phyloP scores from a whole-genome alignment of 352 stramenopile species.

The Globisporangium acanthophoron region DNA sequence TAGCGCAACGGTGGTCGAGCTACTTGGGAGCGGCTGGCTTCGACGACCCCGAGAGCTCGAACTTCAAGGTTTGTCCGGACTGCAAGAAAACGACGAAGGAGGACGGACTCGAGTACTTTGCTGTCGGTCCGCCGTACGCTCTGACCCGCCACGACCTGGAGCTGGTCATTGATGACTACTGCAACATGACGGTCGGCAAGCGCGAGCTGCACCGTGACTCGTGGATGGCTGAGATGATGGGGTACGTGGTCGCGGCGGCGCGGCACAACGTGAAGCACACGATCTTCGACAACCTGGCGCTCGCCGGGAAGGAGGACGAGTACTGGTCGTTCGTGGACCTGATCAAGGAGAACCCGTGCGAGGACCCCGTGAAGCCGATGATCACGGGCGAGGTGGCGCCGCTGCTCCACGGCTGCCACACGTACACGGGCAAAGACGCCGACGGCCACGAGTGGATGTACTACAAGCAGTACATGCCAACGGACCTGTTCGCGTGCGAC shows the following conservation, averaged over 20 bases:
- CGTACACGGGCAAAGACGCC: conserved; percentile 40
- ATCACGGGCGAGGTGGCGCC: conserved; percentile 39
- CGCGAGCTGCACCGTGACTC: conserved; percentile 30
- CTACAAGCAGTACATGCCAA: conserved; percentile 57
- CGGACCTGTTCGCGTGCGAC: conserved; percentile 72
- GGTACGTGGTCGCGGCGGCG: conserved; percentile 46
- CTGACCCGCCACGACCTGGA: conserved; percentile 50
- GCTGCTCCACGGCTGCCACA: conserved; percentile 38
- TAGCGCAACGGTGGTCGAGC: conserved; percentile 49
- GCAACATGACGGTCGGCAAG: conserved; percentile 46
- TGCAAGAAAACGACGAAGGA: conserved; percentile 33
- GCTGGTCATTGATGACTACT: conserved; percentile 59
- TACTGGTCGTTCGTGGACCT: conserved; percentile 57
- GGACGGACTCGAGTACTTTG: conserved; percentile 46
- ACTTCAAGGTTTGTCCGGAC: conserved; percentile 42
- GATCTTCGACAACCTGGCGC: conserved; percentile 67
- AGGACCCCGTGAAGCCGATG: conserved; percentile 32
- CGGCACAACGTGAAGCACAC: conserved; percentile 72
- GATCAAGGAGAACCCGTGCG: conserved; percentile 57
- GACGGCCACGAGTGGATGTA: conserved; percentile 53
- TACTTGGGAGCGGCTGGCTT: conserved; percentile 29
- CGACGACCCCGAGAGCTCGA: conserved; percentile 22
- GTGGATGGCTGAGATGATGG: conserved; percentile 48
- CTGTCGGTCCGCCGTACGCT: conserved; percentile 51
- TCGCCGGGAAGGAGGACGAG: conserved; percentile 45